These are phyloP conservation scores for Claviceps maximensis DNA, from an alignment of 2,329 filamentous ascomycete genomes.

Conservation along the genomic window DNA sequence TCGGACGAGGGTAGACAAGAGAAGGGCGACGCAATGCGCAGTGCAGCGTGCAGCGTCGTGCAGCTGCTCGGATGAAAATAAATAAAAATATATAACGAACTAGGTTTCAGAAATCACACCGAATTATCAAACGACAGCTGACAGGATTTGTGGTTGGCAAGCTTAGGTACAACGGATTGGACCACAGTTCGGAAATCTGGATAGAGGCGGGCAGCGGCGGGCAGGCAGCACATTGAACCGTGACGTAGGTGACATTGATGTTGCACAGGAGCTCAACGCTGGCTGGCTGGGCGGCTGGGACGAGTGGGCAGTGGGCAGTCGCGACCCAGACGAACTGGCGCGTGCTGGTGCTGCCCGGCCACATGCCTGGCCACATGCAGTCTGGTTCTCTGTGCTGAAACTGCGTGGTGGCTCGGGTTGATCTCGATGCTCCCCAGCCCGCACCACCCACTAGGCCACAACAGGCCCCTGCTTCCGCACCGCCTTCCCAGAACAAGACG, in stretches of 20 bases:
- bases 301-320: not conserved
- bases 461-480: no score
- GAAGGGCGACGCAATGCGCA: not conserved
- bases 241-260: conserved; percentile 2
- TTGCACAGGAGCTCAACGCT: no score
- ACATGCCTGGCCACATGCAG: not conserved
- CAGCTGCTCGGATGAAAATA: not conserved
- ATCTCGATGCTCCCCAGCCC: no score
- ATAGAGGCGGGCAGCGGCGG: not conserved
- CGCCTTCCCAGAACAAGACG: no score
- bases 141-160: not conserved
- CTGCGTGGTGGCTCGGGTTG: no score
- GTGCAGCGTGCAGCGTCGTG: not conserved
- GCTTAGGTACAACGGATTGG: not conserved
- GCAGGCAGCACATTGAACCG: not conserved
- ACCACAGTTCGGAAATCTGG: not conserved
- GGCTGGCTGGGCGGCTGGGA: no score
- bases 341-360: not conserved
- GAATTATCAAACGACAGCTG: not conserved
- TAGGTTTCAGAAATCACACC: not conserved
- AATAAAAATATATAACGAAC: not conserved
- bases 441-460: no score
- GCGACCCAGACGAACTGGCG: not conserved
- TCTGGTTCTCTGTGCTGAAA: no score
- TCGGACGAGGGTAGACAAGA: not conserved